Base-by-base conservation (phyloP, 2,329 filamentous ascomycete species). In the Emergomyces africanus region DNA sequence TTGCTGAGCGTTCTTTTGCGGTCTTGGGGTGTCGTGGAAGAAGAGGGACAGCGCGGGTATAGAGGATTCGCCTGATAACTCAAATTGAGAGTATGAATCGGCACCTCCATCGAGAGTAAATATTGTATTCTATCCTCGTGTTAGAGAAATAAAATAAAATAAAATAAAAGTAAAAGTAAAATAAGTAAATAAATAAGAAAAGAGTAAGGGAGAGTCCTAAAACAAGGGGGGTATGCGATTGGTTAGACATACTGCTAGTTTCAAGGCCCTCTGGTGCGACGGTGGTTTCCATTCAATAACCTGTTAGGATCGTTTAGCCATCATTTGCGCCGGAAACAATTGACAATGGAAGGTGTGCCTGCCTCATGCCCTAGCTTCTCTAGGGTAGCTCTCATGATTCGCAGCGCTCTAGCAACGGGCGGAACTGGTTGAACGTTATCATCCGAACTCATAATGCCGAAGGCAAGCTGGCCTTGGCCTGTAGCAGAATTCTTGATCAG, bases 281-380 rank as follows among this genome's bases (percentile, higher is more conserved):
- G 80, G 81, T 0, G 83, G 82, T 1, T 77, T 72, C 83, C 83
- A 85, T 20, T 80, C 75, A 15, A 85, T 77, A n/a, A 82, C 73
- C 67, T 61, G 25, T 50, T 59, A 28, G 39, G 18, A 39, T 42
- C 3, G 23, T 57, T n/a, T 57, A 41, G 58, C 42, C 30, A 33
- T 20, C 20, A 15, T 9, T n/a, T 30, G 37, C 39, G 9, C 39
- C 10, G 39, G 14, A 14, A 1, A 55, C 14, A 6, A 44, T 33
- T 20, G 8, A 2, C 4, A 25, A 37, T 25, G 25, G 48, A 5
- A 6, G 10, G 37, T n/a, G 23, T 49, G 15, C 44, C 23, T 61
- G 69, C 68, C 60, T 70, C 79, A 64, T 86, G 82, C 0, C 83
- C 83, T 2, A 79, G 73, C 6, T 73, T 74, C 63, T 73, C 68